Percentiles rank a stretch among this genome's conserved stretches.
Evolutionary conservation across 139 green algal genomes (phyloP).

Genomic region (Auxenochlorella pyrenoidosa): DNA sequence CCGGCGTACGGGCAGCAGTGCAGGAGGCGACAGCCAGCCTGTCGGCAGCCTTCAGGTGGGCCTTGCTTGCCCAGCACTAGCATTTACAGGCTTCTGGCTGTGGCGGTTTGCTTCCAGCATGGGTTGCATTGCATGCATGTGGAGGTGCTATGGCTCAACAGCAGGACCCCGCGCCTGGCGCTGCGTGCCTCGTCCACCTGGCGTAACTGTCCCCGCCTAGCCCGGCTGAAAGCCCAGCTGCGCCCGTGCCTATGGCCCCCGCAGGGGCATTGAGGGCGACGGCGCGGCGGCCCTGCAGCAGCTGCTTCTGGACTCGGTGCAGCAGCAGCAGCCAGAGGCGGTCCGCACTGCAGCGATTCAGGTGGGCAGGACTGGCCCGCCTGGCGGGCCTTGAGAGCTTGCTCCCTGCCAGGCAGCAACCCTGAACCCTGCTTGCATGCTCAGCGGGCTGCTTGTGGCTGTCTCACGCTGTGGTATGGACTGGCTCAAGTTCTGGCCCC

Average conservation of each 20-base stretch:
- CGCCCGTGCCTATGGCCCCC: not conserved
- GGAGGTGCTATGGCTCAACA: no score
- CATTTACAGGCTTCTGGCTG: no score
- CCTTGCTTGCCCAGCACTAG: no score
- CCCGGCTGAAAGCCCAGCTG: not conserved
- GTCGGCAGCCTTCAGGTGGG: conserved; percentile 61
- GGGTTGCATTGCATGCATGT: no score
- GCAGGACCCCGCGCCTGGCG: not conserved
- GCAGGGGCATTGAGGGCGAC: conserved; percentile 8
- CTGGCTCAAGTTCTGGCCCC: not conserved
- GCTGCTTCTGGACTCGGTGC: conserved; percentile 68
- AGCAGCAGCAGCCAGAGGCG: conserved; percentile 60
- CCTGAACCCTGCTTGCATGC: not conserved
- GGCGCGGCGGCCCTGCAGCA: conserved; percentile 32
- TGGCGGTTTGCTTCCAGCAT: no score
- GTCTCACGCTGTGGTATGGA: not conserved
- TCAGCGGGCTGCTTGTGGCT: no score
- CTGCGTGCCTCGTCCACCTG: not conserved
- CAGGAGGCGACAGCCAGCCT: conserved; percentile 73
- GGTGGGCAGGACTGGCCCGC: not conserved
- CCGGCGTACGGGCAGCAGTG: conserved; percentile 72
- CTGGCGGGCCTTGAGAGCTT: no score
- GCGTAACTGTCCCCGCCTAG: not conserved
- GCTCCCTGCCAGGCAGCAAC: no score
- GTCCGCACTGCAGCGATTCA: conserved; percentile 73